These are phyloP conservation scores for Monilinia aucupariae DNA, from an alignment of 2,329 filamentous ascomycete genomes.

Conservation along the genomic window DNA sequence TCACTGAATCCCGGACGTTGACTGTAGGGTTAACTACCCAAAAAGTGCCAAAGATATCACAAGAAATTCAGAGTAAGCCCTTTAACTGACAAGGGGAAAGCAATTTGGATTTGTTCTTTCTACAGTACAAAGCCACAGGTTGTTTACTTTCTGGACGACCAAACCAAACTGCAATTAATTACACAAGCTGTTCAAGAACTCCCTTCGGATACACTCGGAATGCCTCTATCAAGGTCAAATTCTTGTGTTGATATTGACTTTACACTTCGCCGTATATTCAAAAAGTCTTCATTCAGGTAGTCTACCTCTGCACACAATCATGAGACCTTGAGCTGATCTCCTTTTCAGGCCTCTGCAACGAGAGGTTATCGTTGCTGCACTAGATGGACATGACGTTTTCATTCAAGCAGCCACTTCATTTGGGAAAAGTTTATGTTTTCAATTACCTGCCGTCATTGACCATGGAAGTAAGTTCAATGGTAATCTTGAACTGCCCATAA, in stretches of 20 bases:
- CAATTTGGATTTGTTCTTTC: not conserved
- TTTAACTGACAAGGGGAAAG: not conserved
- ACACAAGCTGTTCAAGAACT: not conserved
- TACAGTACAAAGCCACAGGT: not conserved
- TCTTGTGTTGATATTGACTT: slow-evolving; percentile 65
- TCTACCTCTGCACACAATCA: not conserved
- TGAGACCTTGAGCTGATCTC: slow-evolving; percentile 17
- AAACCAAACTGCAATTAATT: not conserved
- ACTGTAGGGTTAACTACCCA: not conserved
- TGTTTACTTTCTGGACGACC: not conserved
- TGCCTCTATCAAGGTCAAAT: slow-evolving; percentile 40
- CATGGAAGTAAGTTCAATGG: slow-evolving; percentile 62
- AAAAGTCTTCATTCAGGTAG: slow-evolving; percentile 67
- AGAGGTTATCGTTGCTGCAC: slow-evolving; percentile 77
- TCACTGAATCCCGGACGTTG: not conserved
- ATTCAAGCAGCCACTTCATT: slow-evolving; percentile 87
- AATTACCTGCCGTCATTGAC: slow-evolving; percentile 82
- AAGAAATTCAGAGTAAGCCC: not conserved
- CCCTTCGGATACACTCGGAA: slow-evolving; percentile 12
- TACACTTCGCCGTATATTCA: slow-evolving; percentile 67
- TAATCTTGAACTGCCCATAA: not conserved
- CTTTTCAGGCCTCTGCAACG: slow-evolving; percentile 70
- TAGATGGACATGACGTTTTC: slow-evolving; percentile 85
- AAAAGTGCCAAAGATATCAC: not conserved
- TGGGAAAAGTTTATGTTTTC: slow-evolving; percentile 90